Evolutionary conservation across 1,139 yeast species (phyloP).

Genomic region (Geotrichum candidum): DNA sequence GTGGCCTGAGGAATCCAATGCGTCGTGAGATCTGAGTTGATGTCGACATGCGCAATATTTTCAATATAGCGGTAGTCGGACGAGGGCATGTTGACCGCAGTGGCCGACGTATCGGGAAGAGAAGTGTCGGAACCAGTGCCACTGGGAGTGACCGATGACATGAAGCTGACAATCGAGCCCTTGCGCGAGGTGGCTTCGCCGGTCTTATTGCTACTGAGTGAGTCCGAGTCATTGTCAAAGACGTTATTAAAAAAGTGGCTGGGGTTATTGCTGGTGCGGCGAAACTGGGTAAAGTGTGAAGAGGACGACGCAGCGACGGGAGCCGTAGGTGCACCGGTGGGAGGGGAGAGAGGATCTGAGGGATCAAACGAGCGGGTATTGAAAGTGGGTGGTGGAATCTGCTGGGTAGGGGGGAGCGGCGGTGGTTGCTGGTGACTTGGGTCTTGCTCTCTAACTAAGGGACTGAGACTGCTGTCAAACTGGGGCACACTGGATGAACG

Average conservation of each 20-base stretch:
- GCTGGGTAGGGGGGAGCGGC: not conserved
- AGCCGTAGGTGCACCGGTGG: not conserved
- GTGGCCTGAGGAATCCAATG: conserved; percentile 32
- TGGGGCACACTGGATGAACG: not conserved
- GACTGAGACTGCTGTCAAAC: not conserved
- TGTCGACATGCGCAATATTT: conserved; percentile 12
- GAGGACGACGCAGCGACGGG: conserved; percentile 8
- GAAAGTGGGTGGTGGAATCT: not conserved
- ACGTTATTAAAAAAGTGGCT: conserved; percentile 15
- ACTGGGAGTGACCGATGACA: conserved; percentile 13
- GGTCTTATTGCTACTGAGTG: not conserved
- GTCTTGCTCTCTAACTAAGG: not conserved
- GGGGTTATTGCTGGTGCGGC: conserved; percentile 3
- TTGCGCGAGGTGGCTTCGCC: conserved; percentile 17
- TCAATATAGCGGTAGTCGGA: conserved; percentile 21
- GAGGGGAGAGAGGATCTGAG: not conserved
- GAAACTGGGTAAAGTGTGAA: conserved; percentile 12
- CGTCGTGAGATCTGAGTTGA: conserved; percentile 20
- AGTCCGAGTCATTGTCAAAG: conserved; percentile 10
- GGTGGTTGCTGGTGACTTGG: not conserved
- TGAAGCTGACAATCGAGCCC: conserved; percentile 23
- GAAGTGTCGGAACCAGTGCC: conserved; percentile 16
- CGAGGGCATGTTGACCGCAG: conserved; percentile 10
- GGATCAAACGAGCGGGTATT: not conserved
- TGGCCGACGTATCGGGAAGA: conserved; percentile 7